Base-by-base conservation (phyloP, 2,329 filamentous ascomycete genomes). In the Verticillium longisporum region DNA sequence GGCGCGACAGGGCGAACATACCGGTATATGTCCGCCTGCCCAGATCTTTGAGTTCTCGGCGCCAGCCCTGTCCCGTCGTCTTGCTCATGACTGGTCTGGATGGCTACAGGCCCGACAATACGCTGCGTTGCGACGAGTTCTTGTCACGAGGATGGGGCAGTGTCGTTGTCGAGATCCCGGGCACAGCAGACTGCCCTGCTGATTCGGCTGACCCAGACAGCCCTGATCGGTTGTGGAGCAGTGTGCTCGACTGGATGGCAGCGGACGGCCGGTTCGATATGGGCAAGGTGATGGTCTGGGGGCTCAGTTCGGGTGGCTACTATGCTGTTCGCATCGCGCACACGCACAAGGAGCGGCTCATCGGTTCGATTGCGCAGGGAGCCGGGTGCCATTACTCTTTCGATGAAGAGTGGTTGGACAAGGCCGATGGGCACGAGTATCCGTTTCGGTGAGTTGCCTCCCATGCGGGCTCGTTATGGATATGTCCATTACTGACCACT, bases 291-390 rank as follows among this genome's bases (percentile, higher is more conserved):
- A 72, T 86, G 63, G 83, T 80, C 56, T 90, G 87, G 87, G 88
- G 87, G 0, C 73, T 90, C 37, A 87, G 83, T 64, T 79, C 82
- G 0, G 88, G 88, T 34, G 87, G 87, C 0, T 89, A 89, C 77
- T 88, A 90, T 72, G 87, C 87, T 21, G 78, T 87, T 41, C 81
- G 87, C 18, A 78, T 85, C n/a, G 87, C 87, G 55, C 85, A 89
- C 71, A 89, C 86, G n/a, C 88, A 90, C 70, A 74, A 75, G 18
- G 69, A 76, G 0, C 72, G 74, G 10, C 72, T 91, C 21, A 71
- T 74, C 0, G 88, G 87, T 0, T 73, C 73, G 26, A 77, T 90
- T 21, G 87, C 85, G 14, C 83, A 86, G 66, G 83, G 83, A 0
- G 82, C 82, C 2, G 82, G 82, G 0, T 79, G 77, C 13, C 83